These are phyloP conservation scores for Moricandia arvensis DNA, from an alignment of 345 rosid genomes.

Conservation along the genomic window DNA sequence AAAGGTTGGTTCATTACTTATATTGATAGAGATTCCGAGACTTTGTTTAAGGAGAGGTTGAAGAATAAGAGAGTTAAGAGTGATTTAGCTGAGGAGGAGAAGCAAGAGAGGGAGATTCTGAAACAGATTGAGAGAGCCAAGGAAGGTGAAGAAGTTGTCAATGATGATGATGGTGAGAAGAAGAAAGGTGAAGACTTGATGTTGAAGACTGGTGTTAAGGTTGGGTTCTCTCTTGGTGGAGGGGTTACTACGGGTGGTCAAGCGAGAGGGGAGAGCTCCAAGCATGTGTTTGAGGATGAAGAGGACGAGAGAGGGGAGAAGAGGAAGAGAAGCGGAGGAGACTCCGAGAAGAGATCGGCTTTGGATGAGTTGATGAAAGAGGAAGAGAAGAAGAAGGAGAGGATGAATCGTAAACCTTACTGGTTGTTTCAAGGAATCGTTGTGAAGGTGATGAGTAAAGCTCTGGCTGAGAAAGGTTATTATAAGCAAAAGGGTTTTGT, in stretches of 20 bases:
- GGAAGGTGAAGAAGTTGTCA: slow-evolving; percentile 22
- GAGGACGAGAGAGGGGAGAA: slow-evolving; percentile 37
- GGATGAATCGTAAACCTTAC: slow-evolving; percentile 78
- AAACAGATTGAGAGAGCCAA: slow-evolving; percentile 86
- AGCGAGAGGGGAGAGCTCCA: slow-evolving; percentile 54
- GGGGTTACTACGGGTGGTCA: slow-evolving; percentile 27
- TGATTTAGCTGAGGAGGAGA: slow-evolving; percentile 90
- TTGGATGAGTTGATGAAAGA: slow-evolving; percentile 92
- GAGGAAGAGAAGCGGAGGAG: slow-evolving; percentile 33
- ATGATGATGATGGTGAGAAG: slow-evolving; percentile 23
- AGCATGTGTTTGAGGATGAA: slow-evolving; percentile 54
- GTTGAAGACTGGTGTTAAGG: slow-evolving; percentile 59
- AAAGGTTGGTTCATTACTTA: slow-evolving; percentile 98
- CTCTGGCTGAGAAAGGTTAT: slow-evolving; percentile 74
- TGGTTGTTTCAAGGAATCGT: slow-evolving; percentile 82
- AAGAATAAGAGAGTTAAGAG: slow-evolving; percentile 78
- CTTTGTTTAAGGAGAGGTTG: slow-evolving; percentile 75
- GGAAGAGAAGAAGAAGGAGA: slow-evolving; percentile 81
- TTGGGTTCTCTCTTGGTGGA: slow-evolving; percentile 71
- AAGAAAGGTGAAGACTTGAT: slow-evolving; percentile 41
- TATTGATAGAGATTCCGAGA: slow-evolving; percentile 79
- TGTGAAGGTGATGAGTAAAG: slow-evolving; percentile 90
- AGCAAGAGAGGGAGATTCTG: slow-evolving; percentile 73
- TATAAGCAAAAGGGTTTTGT: slow-evolving; percentile 89
- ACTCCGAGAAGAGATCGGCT: slow-evolving; percentile 46